A percentile compares a stretch with the other conserved stretches of the same genome.
Conservation (phyloP, 1,139 yeast species). For the Spathaspora sp. region DNA sequence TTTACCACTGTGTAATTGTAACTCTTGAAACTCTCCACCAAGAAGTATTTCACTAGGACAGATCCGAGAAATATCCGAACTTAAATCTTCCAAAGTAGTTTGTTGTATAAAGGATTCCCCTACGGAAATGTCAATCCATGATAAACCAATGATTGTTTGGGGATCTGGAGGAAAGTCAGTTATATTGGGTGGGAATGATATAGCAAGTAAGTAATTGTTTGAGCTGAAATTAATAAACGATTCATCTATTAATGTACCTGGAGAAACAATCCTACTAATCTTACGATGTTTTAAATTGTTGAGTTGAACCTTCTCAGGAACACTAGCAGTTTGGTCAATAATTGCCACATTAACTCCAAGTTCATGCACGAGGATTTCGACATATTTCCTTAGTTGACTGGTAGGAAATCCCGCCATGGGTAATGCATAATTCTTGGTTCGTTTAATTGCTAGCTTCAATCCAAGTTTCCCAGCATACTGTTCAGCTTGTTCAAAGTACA, state of each 20-base stretch:
- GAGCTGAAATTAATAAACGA: slow-evolving; percentile 70
- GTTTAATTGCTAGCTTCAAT: slow-evolving; percentile 44
- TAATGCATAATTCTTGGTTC: slow-evolving; percentile 48
- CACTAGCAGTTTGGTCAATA: slow-evolving; percentile 58
- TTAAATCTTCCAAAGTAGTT: slow-evolving; percentile 53
- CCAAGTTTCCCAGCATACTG: slow-evolving; percentile 71
- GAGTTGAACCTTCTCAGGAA: slow-evolving; percentile 20
- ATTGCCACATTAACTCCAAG: slow-evolving; percentile 72
- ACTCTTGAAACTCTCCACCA: slow-evolving; percentile 33
- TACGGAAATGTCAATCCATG: slow-evolving; percentile 88
- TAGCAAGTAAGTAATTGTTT: slow-evolving; percentile 68
- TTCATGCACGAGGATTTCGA: slow-evolving; percentile 70
- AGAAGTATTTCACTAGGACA: slow-evolving; percentile 66
- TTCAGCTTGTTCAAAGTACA: slow-evolving; percentile 86
- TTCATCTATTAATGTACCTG: slow-evolving; percentile 92
- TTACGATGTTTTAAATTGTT: slow-evolving; percentile 57
- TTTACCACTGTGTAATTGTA: slow-evolving; percentile 38
- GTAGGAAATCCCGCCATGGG: slow-evolving; percentile 94
- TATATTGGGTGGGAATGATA: slow-evolving; percentile 56
- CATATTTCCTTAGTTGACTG: slow-evolving; percentile 66
- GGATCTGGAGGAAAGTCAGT: slow-evolving; percentile 45
- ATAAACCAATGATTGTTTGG: slow-evolving; percentile 59
- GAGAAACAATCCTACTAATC: slow-evolving; percentile 79
- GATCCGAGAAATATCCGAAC: slow-evolving; percentile 62
- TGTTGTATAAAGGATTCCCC: slow-evolving; percentile 75